Evolutionary conservation across 306 rosid species (phyloP).

Genomic region (Cicer bijugum): DNA sequence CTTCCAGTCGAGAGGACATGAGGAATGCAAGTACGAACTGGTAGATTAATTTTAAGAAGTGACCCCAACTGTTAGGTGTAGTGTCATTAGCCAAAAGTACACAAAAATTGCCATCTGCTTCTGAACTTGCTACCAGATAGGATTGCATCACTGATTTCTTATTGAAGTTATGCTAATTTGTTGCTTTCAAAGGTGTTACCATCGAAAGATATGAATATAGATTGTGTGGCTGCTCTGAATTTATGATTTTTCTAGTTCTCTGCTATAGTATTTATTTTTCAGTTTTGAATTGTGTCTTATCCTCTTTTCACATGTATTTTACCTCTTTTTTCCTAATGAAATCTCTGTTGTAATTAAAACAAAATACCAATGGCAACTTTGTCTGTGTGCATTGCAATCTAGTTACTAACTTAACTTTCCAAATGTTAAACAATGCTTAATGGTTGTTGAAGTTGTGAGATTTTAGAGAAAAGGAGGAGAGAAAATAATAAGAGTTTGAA

Average conservation of each 20-base stretch:
- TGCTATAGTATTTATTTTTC: background rate
- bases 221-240: constrained; percentile 15
- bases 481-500: too few species aligned
- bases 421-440: constrained; percentile 23
- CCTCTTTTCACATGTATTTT: constrained; percentile 3
- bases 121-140: constrained; percentile 9
- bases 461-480: too few species aligned
- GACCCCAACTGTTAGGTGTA: background rate
- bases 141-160: background rate
- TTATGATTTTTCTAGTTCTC: constrained; percentile 1
- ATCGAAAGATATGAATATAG: constrained; percentile 2
- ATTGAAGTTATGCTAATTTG: background rate
- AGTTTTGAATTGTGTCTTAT: background rate
- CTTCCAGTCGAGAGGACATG: background rate
- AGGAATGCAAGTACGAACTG: background rate
- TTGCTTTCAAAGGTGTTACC: background rate
- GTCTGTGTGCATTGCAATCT: background rate
- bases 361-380: constrained; percentile 23
- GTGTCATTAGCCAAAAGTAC: background rate
- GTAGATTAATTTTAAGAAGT: background rate
- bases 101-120: background rate
- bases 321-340: constrained; percentile 13
- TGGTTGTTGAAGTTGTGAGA: background rate
- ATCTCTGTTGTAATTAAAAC: background rate
- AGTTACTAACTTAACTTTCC: background rate